Conservation (phyloP, 2,329 filamentous ascomycete genomes). For the Venturia carpophila region DNA sequence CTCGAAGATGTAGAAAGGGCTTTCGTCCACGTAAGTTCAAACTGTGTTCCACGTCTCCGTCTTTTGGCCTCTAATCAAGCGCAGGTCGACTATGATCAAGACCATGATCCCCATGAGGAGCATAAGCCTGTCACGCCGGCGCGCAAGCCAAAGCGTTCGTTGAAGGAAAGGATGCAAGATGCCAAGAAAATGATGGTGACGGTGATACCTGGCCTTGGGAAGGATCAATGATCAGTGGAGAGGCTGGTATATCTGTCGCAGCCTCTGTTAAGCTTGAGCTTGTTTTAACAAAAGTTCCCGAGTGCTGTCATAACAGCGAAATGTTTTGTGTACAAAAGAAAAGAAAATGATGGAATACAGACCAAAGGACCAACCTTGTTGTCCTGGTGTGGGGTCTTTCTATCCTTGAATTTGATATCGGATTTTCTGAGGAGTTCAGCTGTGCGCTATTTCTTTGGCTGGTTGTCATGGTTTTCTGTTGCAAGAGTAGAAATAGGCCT, state of each 20-base stretch:
- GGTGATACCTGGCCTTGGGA: constrained; percentile 2
- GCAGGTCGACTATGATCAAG: constrained; percentile 38
- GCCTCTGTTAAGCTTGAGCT: no score
- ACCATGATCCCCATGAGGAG: constrained; percentile 33
- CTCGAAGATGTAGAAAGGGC: constrained; percentile 37
- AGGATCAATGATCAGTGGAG: background rate
- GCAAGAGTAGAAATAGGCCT: no score
- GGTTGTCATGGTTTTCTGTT: no score
- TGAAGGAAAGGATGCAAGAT: constrained; percentile 9
- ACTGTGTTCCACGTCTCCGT: background rate
- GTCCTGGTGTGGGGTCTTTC: no score
- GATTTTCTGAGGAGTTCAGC: no score
- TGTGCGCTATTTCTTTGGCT: no score
- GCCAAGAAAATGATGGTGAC: constrained; percentile 4
- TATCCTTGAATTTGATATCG: no score
- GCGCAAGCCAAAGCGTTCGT: constrained; percentile 2
- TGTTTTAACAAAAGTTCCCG: no score
- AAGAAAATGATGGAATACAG: no score
- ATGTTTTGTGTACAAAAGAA: no score
- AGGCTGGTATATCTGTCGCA: background rate
- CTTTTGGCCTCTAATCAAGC: background rate
- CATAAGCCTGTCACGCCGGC: constrained; percentile 31
- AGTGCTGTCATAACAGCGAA: no score
- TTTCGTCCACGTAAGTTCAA: constrained; percentile 36
- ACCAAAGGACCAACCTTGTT: no score